Evolutionary conservation across 805 yeast species (phyloP).

Genomic region (Scheffersomyces stipitis): DNA sequence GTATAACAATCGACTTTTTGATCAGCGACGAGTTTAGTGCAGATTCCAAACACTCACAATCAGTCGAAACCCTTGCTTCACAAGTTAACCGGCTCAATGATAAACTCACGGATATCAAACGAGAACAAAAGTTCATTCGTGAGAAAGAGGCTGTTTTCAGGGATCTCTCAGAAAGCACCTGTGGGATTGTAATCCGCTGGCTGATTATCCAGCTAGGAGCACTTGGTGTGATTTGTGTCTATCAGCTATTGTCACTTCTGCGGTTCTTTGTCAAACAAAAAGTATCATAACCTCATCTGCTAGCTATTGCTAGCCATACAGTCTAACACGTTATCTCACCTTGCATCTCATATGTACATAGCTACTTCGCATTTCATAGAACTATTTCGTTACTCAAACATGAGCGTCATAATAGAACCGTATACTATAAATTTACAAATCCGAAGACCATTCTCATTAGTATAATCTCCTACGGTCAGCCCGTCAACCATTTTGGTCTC

Average conservation of each 20-base stretch:
- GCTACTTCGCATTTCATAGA: too few species aligned
- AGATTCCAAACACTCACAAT: slow-evolving; percentile 8
- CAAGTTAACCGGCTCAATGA: neutral
- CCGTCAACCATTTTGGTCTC: too few species aligned
- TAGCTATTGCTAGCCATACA: too few species aligned
- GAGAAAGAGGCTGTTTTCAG: slow-evolving; percentile 24
- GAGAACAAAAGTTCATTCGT: slow-evolving; percentile 12
- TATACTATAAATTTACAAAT: too few species aligned
- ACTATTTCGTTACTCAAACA: too few species aligned
- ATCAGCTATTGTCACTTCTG: slow-evolving; percentile 19
- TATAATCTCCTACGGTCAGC: too few species aligned
- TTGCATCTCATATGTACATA: too few species aligned
- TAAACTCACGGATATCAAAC: slow-evolving; percentile 2
- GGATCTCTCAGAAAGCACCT: slow-evolving; percentile 24
- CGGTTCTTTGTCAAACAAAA: slow-evolving; percentile 16
- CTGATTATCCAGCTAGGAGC: slow-evolving; percentile 18
- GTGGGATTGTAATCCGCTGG: slow-evolving; percentile 22
- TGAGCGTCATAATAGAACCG: too few species aligned
- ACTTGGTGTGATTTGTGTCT: slow-evolving; percentile 15
- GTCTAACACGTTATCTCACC: too few species aligned
- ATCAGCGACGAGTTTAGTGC: slow-evolving; percentile 19
- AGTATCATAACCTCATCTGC: too few species aligned
- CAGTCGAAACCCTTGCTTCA: neutral
- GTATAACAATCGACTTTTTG: slow-evolving; percentile 20
- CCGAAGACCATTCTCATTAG: too few species aligned